phyloP scores from a whole-genome alignment of 2,329 filamentous ascomycete genomes.

The Clonostachys byssicola region DNA sequence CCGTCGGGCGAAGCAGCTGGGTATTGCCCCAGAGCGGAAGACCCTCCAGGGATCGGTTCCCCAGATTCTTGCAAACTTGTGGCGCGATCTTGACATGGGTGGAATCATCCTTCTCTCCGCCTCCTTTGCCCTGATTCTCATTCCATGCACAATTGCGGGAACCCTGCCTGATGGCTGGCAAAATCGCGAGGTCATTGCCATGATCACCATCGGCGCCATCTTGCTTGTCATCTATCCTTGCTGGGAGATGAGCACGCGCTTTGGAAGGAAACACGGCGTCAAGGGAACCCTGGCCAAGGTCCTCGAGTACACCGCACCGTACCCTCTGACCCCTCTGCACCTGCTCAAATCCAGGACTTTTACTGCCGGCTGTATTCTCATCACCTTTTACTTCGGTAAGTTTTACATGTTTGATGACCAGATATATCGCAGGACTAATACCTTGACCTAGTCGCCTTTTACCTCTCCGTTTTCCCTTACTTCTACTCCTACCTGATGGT shows the following conservation, averaged over 20 bases:
- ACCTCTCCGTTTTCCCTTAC: conserved; percentile 23
- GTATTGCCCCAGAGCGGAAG: conserved; percentile 17
- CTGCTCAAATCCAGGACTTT: conserved; percentile 38
- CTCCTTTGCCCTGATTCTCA: conserved; percentile 54
- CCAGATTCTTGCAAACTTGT: conserved; percentile 45
- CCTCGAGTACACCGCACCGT: conserved; percentile 14
- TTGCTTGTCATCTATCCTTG: conserved; percentile 50
- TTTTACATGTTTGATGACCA: not conserved
- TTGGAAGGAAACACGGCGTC: conserved; percentile 16
- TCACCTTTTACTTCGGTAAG: conserved; percentile 27
- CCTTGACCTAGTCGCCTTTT: conserved; percentile 14
- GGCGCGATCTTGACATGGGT: conserved; percentile 53
- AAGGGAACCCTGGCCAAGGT: conserved; percentile 15
- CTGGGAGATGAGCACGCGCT: conserved; percentile 39
- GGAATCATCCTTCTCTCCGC: conserved; percentile 50
- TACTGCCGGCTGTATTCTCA: conserved; percentile 11
- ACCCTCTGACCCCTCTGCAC: conserved; percentile 30
- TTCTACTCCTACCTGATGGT: conserved; percentile 27
- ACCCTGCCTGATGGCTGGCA: conserved; percentile 38
- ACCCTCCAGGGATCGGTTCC: conserved; percentile 31
- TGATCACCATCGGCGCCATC: conserved; percentile 52
- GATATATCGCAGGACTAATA: too few species aligned
- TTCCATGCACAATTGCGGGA: conserved; percentile 56
- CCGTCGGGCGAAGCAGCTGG: conserved; percentile 39
- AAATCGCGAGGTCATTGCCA: conserved; percentile 44